Conservation (phyloP, 1,284 basidiomycete genomes). For the Sanghuangporus sanghuang region DNA sequence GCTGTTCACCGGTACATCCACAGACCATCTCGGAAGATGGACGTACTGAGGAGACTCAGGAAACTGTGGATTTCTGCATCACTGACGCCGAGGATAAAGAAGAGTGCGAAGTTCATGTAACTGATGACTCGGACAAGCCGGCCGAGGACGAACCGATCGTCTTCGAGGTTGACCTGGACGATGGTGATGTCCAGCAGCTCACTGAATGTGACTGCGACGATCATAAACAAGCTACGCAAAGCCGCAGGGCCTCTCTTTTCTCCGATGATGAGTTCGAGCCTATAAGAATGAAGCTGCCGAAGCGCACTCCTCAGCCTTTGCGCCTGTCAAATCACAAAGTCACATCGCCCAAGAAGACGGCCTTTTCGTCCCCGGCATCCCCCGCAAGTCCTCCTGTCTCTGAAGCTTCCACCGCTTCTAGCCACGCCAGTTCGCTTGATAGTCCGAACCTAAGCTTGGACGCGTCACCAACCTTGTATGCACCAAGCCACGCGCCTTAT, state of each 20-base stretch:
- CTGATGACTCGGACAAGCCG: not conserved
- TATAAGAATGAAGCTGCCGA: conserved; percentile 4
- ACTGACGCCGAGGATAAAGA: not conserved
- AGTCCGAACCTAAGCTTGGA: not conserved
- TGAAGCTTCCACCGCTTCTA: not conserved
- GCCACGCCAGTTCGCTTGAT: not conserved
- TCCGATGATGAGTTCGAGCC: conserved; percentile 11
- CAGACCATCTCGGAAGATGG: not conserved
- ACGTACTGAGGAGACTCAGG: not conserved
- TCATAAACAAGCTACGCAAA: not conserved
- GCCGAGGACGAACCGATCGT: not conserved
- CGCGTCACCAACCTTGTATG: not conserved
- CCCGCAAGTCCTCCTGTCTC: not conserved
- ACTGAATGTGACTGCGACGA: not conserved
- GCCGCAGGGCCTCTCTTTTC: conserved; percentile 5
- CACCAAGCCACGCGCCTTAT: not conserved
- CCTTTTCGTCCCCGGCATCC: not conserved
- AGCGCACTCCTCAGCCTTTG: not conserved
- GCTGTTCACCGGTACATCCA: not conserved
- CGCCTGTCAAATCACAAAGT: not conserved
- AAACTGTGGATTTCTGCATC: not conserved
- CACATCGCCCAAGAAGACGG: not conserved
- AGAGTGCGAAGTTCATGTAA: not conserved
- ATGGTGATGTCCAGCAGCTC: conserved; percentile 2
- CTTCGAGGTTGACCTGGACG: conserved; percentile 1